Base-by-base conservation (phyloP, 164 flowering plant genomes). In the Magnolia sinica region DNA sequence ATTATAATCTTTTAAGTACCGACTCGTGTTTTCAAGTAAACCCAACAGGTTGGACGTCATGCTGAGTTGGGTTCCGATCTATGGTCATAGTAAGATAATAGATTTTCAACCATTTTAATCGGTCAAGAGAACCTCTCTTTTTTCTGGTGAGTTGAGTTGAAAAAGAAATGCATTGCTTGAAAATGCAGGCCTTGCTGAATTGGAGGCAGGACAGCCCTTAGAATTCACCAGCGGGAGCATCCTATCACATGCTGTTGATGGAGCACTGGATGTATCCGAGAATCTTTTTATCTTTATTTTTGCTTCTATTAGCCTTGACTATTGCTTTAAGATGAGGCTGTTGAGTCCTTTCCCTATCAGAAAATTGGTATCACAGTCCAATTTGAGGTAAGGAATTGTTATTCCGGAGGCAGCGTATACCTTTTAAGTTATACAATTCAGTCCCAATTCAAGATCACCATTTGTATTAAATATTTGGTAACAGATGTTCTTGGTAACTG, bases 231-330 rank as follows among this genome's bases (percentile, higher is more conserved):
- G 59, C 3, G 80, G 59, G 49, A 92, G 91, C 83, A 83, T 96
- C 75, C 70, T 85, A 72, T 87, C 91, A 10, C 95, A 87, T 82
- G 91, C 89, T 70, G 68, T 82, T 75, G 87, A 86, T 74, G 92
- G 91, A 73, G 94, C 91, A 1, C 37, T 87, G 5, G 81, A 76
- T 75, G 87, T 91, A 31, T 86, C 92, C 45, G 87, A 89, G 77
- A 88, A 83, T 80, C 85, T 93, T 75, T 76, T 87, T 19, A 79
- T 91, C 51, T 92, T 91, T 81, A 20, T 87, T n/a, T 91, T 87
- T 83, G 92, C 97, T 76, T 81, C 91, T 70, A 85, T 93, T 81
- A 87, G 82, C 73, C 82, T 93, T 50, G 96, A 92, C 81, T 88
- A 87, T 77, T 92, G 93, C 84, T 89, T 94, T 73, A 94, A 92